A percentile compares a stretch with the other conserved stretches of the same genome.
Conservation (phyloP, 2,329 filamentous ascomycete genomes). For the Aureobasidium sp. region DNA sequence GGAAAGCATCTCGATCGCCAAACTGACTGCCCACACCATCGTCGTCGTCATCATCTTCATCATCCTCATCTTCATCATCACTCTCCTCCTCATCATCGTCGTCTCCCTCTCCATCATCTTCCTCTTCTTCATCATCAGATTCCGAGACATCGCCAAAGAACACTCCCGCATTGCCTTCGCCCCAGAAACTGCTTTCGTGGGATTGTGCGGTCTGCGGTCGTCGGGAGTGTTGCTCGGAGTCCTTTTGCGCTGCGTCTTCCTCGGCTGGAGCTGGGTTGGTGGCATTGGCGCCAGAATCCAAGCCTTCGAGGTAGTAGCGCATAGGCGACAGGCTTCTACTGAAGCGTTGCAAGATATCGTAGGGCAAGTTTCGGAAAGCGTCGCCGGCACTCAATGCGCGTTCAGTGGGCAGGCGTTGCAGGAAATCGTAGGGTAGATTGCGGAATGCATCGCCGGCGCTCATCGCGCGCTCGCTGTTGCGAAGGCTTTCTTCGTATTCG, state of each 20-base stretch:
- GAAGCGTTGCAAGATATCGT: constrained; percentile 41
- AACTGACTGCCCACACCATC: constrained; percentile 14
- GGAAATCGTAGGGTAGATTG: constrained; percentile 40
- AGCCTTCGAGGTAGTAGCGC: constrained; percentile 35
- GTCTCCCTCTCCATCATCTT: constrained; percentile 8
- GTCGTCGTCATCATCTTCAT: constrained; percentile 14
- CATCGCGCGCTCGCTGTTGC: constrained; percentile 14
- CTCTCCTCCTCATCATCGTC: constrained; percentile 14
- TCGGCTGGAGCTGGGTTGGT: background rate
- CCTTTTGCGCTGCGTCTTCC: background rate
- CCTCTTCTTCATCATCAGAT: constrained; percentile 16
- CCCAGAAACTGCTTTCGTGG: constrained; percentile 17
- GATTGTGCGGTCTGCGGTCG: background rate
- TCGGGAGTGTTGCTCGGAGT: background rate
- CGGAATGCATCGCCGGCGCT: constrained; percentile 13
- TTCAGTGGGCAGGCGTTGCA: constrained; percentile 35
- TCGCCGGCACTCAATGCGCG: constrained; percentile 9
- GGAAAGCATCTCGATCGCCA: constrained; percentile 34
- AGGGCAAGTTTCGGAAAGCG: constrained; percentile 31
- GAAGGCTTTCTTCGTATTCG: constrained; percentile 19
- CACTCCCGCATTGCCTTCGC: constrained; percentile 11
- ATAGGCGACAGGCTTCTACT: constrained; percentile 40
- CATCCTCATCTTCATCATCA: constrained; percentile 14
- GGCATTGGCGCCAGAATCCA: constrained; percentile 7
- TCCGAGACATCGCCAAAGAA: constrained; percentile 3